Percentiles rank a stretch among this genome's conserved stretches.
phyloP scores from a whole-genome alignment of 2,329 filamentous ascomycete species.

The Monosporascus sp. region DNA sequence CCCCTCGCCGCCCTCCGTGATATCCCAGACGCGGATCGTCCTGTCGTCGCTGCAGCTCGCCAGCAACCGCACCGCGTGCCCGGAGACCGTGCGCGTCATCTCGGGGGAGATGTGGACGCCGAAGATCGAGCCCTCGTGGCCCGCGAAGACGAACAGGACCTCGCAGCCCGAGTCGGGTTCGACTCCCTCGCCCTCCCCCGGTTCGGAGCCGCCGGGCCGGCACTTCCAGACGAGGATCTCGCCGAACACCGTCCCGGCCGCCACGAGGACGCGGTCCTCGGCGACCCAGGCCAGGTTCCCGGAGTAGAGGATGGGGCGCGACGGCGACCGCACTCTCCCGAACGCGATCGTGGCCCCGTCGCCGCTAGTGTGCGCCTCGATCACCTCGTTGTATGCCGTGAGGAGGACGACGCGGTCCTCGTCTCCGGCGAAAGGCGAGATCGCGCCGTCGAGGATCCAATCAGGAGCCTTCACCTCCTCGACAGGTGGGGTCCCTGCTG shows the following conservation, averaged over 20 bases:
- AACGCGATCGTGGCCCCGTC: constrained; percentile 29
- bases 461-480: constrained; percentile 52
- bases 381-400: constrained; percentile 81
- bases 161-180: constrained; percentile 24
- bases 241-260: constrained; percentile 88
- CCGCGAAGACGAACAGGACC: constrained; percentile 50
- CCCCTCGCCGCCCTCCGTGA: constrained; percentile 47
- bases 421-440: constrained; percentile 37
- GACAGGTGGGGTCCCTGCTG: constrained; percentile 9
- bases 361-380: constrained; percentile 6
- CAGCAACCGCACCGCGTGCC: constrained; percentile 53
- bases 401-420: constrained; percentile 52
- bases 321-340: constrained; percentile 52
- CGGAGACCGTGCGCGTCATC: constrained; percentile 37
- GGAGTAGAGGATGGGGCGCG: constrained; percentile 82
- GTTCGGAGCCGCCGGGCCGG: not conserved
- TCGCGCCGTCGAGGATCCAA: constrained; percentile 68
- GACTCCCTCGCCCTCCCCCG: constrained; percentile 1
- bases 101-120: constrained; percentile 71
- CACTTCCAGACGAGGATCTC: constrained; percentile 89
- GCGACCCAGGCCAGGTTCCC: constrained; percentile 65
- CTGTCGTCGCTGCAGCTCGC: constrained; percentile 94
- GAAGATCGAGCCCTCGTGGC: constrained; percentile 91
- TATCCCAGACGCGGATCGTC: constrained; percentile 82
- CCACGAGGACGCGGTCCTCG: constrained; percentile 60